Base-by-base conservation (phyloP, 257 asterid genomes). In the Scutellaria minor region DNA sequence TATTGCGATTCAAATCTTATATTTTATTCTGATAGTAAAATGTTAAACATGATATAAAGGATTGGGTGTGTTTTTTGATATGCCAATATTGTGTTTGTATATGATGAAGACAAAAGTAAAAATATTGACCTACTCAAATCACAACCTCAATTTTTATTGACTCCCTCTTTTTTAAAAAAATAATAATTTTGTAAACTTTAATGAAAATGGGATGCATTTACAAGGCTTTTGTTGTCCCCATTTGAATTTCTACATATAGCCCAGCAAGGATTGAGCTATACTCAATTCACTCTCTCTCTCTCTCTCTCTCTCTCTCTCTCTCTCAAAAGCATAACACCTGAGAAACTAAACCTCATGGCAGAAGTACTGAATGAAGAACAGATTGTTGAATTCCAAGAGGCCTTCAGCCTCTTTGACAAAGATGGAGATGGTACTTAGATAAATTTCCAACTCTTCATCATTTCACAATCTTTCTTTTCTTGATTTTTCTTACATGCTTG, bases 211-310 rank as follows among this genome's bases (percentile, higher is more conserved):
- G 74, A 76, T 62, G 79, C 70, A 79, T 61, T 55, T 77, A 67
- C 75, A 41, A 37, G 60, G 80, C 75, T 44, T 44, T 68, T 60
- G 68, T 66, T 62, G 67, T 63, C 82, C 79, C 80, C 81, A 12
- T 78, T 66, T 24, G 47, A 57, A 39, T 55, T 50, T 81, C 72
- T 84, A 87, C 83, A 69, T 81, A 83, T 75, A 9, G 53, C 88
- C 84, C 83, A 73, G 73, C 90, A 7, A 79, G 77, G 86, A 70
- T 81, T 84, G 60, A 76, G 71, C 81, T 50, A 60, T 77, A 73
- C 87, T 72, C 88, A 67, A 62, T 72, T 61, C 77, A 5, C 55
- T 37, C 72, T 63, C 70, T 73, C 58, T 67, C 73, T 54, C 66
- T 56, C 67, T 61, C 64, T 64, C 42, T 48, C 71, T 47, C 75